phyloP scores from a whole-genome alignment of 2,329 filamentous ascomycete genomes.

The Xylaria sp. region DNA sequence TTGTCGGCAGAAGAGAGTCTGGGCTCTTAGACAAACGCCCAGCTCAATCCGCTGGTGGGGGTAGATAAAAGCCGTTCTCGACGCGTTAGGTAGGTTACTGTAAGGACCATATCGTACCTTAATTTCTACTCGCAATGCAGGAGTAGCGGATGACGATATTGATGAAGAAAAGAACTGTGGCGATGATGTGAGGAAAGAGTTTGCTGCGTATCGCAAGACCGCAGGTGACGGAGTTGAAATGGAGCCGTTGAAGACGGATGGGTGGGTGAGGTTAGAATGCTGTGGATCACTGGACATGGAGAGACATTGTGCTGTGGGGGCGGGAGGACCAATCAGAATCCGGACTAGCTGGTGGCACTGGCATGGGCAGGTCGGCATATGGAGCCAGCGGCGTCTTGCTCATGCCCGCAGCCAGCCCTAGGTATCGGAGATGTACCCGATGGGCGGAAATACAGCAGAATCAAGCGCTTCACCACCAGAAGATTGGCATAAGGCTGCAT shows the following conservation, averaged over 20 bases:
- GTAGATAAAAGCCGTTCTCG: neutral
- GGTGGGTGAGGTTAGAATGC: neutral
- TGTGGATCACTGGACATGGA: neutral
- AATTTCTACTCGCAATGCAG: neutral
- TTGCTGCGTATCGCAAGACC: neutral
- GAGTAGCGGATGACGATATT: neutral
- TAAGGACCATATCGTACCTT: neutral
- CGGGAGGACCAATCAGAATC: neutral
- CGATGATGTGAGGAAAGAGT: neutral
- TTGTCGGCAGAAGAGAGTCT: neutral
- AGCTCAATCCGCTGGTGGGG: neutral
- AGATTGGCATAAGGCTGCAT: neutral
- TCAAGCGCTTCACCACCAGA: neutral
- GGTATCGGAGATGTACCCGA: neutral
- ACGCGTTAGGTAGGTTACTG: neutral
- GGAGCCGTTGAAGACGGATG: neutral
- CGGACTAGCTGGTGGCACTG: neutral
- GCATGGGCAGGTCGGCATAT: neutral
- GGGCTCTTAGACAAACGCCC: neutral
- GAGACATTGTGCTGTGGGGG: neutral
- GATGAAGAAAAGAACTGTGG: neutral
- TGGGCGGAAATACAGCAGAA: neutral
- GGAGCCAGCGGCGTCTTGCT: neutral
- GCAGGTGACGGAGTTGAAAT: neutral
- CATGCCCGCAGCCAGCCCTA: neutral